A percentile compares a stretch with the other conserved stretches of the same genome.
These are phyloP conservation scores for Boletus subcaerulescens DNA, from an alignment of 768 basidiomycete species.

Conservation along the genomic window DNA sequence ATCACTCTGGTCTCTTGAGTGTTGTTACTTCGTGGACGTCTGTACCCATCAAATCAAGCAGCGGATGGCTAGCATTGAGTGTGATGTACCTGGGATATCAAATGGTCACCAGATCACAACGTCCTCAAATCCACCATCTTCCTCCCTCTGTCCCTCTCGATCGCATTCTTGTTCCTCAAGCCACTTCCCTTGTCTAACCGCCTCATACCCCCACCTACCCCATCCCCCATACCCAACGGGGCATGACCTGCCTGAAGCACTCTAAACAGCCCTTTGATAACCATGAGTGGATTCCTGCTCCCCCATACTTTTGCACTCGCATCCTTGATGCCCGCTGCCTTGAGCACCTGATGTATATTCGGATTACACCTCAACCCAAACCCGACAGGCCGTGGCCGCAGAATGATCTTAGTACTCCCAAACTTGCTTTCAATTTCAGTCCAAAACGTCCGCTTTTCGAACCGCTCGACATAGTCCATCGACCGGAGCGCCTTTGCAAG, in stretches of 20 bases:
- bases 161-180: constrained; percentile 59
- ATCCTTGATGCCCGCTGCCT: constrained; percentile 94
- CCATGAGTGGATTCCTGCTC: constrained; percentile 69
- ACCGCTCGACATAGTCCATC: constrained; percentile 93
- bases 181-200: constrained; percentile 76
- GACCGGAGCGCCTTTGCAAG: constrained; percentile 70
- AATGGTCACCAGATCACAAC: constrained; percentile 25
- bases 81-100: no score
- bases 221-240: constrained; percentile 79
- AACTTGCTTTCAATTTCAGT: constrained; percentile 84
- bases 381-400: constrained; percentile 83
- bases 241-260: constrained; percentile 84
- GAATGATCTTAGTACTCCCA: constrained; percentile 73
- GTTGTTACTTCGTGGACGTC: no score
- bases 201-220: constrained; percentile 68
- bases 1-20: no score
- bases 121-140: constrained; percentile 67
- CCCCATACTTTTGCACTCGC: constrained; percentile 95
- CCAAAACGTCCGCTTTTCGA: constrained; percentile 94
- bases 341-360: constrained; percentile 81
- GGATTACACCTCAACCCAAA: constrained; percentile 93
- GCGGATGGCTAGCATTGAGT: background rate
- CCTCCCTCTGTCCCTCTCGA: constrained; percentile 83
- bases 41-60: no score
- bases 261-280: constrained; percentile 80